Evolutionary conservation across 345 rosid species (phyloP).

Genomic region (Pistacia integerrima): DNA sequence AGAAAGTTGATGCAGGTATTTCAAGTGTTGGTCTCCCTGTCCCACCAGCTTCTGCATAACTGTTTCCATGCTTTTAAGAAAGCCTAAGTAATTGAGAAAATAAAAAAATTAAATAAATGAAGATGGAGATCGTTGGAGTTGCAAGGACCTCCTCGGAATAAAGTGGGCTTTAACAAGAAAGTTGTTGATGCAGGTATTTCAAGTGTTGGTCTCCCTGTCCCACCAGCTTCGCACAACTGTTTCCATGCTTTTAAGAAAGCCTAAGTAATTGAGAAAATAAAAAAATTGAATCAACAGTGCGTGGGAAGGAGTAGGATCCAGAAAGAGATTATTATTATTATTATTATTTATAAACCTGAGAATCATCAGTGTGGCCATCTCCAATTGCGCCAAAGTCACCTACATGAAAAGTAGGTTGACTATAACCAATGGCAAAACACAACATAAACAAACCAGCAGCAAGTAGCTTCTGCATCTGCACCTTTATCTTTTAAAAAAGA

Average conservation of each 20-base stretch:
- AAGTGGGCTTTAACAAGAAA: slow-evolving; percentile 24
- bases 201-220: slow-evolving; percentile 10
- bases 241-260: slow-evolving; percentile 35
- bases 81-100: neutral
- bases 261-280: too few relatives aligned
- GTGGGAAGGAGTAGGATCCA: too few relatives aligned
- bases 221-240: slow-evolving; percentile 24
- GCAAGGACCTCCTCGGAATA: slow-evolving; percentile 41
- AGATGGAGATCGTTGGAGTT: slow-evolving; percentile 1
- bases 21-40: slow-evolving; percentile 12
- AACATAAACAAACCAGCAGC: neutral
- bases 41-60: slow-evolving; percentile 22
- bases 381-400: slow-evolving; percentile 27
- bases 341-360: slow-evolving; percentile 18
- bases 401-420: slow-evolving; percentile 9
- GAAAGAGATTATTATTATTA: too few relatives aligned
- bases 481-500: neutral
- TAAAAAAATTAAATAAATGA: neutral
- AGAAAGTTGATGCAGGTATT: slow-evolving; percentile 24
- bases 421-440: neutral
- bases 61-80: slow-evolving; percentile 33
- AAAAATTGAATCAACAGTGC: too few relatives aligned
- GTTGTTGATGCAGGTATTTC: slow-evolving; percentile 12
- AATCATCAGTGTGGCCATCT: slow-evolving; percentile 30
- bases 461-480: neutral